Evolutionary conservation across 495 filamentous ascomycete genomes (phyloP), one percentile per base, ranked within the genome.

Genomic region (Podospora bellae-mahoneyi): DNA sequence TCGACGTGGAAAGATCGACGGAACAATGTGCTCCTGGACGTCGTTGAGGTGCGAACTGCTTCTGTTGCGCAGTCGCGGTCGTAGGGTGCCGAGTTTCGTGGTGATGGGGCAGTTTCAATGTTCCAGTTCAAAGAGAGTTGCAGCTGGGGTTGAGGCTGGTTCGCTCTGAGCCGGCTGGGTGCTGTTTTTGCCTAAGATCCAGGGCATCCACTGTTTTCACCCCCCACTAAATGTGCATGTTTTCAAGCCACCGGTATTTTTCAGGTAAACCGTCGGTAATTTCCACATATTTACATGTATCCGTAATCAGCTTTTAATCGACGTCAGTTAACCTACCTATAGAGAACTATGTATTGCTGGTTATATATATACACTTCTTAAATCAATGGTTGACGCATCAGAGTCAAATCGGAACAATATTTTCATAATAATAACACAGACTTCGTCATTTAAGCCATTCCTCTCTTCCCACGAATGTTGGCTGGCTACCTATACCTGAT

Each of bases 71-170:
- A 19, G 34, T 63, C 61, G 61, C 18, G 32, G 61, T 63, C 30
- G 61, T 63, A 1, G 32, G 30, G 2, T 63, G 9, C 61, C 61
- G 30, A 20, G 61, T 44, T 63, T 63, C 61, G 61, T 32, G 27
- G 61, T 48, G 61, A 63, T 63, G 61, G 61, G 34, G 61, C 34
- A n/a, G 18, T 19, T 63, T 63, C 61, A 32, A 63, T 48, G 30
- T 63, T 28, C 23, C 7, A 26, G 32, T 5, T 27, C 20, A 61
- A 32, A 61, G 55, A 58, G n/a, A 58, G 55, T 58, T 26, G 55
- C 55, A 58, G 55, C 55, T 5, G 55, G 16, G 55, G 23, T 58
- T 58, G 55, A 58, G 55, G 55, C 55, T 26, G 55, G n/a, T 19
- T 58, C n/a, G 55, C n/a, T 58, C n/a, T 20, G n/a, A 10, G 16